These are phyloP conservation scores for Fusarium sp. DNA, from an alignment of 2,329 filamentous ascomycete genomes.

Conservation along the genomic window DNA sequence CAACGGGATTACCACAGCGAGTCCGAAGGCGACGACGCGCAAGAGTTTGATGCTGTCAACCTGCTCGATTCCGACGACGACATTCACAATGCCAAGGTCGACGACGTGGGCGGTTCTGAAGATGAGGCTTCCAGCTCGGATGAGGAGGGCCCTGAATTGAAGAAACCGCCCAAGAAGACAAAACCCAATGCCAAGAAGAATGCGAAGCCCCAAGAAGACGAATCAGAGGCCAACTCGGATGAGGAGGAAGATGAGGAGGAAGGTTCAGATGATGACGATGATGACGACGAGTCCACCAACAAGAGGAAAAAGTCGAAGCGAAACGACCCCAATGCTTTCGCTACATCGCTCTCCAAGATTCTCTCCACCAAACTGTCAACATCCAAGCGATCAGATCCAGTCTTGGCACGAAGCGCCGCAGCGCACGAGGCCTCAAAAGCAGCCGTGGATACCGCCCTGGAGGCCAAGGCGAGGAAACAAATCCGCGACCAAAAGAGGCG, in stretches of 20 bases:
- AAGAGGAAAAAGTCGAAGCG: slow-evolving; percentile 79
- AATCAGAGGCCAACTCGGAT: slow-evolving; percentile 44
- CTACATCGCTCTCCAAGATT: slow-evolving; percentile 94
- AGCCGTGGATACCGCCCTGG: slow-evolving; percentile 82
- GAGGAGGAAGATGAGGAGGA: slow-evolving; percentile 46
- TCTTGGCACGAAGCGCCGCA: slow-evolving; percentile 86
- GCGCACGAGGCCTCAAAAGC: slow-evolving; percentile 82
- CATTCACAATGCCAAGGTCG: slow-evolving; percentile 67
- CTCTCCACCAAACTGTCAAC: slow-evolving; percentile 89
- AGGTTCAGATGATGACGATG: slow-evolving; percentile 57
- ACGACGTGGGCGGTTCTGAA: slow-evolving; percentile 63
- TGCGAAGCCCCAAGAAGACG: slow-evolving; percentile 39
- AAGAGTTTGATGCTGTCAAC: slow-evolving; percentile 67
- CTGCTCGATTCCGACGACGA: slow-evolving; percentile 73
- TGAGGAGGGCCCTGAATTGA: slow-evolving; percentile 51
- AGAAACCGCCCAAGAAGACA: slow-evolving; percentile 51
- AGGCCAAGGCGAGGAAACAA: slow-evolving; percentile 84
- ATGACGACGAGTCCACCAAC: slow-evolving; percentile 56
- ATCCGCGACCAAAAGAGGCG: slow-evolving; percentile 85
- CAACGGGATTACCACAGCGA: slow-evolving; percentile 68
- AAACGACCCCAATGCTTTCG: slow-evolving; percentile 92
- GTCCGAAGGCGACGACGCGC: slow-evolving; percentile 61
- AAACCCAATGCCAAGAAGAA: slow-evolving; percentile 49
- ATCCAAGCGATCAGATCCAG: slow-evolving; percentile 87
- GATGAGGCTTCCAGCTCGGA: slow-evolving; percentile 57